Evolutionary conservation across 371 early-diverging fungal genomes (phyloP).

Genomic region (Rhizopus stolonifer): DNA sequence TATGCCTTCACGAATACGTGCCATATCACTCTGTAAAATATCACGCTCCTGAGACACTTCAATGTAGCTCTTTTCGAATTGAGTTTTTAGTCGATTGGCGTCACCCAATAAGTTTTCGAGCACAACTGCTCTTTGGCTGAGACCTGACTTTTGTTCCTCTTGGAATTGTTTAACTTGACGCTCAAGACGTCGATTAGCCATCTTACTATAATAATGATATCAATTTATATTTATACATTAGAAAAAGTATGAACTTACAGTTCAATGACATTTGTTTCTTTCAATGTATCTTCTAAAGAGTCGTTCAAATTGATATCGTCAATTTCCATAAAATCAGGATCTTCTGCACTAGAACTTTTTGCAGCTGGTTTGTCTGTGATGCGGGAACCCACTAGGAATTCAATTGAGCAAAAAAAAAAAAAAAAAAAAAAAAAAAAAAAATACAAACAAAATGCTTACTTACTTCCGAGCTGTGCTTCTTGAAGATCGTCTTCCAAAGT

Average conservation of each 20-base stretch:
- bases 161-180: slow-evolving; percentile 66
- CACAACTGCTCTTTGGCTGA: slow-evolving; percentile 52
- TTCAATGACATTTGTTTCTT: slow-evolving; percentile 54
- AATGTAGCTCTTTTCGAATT: slow-evolving; percentile 75
- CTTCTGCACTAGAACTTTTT: not conserved
- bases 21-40: slow-evolving; percentile 72
- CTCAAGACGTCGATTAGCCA: slow-evolving; percentile 75
- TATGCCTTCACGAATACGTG: slow-evolving; percentile 57
- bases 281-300: slow-evolving; percentile 48
- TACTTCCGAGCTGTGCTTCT: slow-evolving; percentile 78
- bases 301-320: slow-evolving; percentile 39
- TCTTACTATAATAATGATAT: slow-evolving; percentile 29
- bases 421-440: not conserved
- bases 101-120: slow-evolving; percentile 75
- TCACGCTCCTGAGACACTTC: slow-evolving; percentile 69
- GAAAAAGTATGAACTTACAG: slow-evolving; percentile 27
- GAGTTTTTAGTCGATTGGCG: slow-evolving; percentile 64
- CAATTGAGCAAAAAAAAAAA: not conserved
- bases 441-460: not conserved
- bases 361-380: slow-evolving; percentile 9
- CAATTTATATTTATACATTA: not conserved
- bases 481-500: slow-evolving; percentile 77
- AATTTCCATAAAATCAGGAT: slow-evolving; percentile 38
- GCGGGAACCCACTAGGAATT: slow-evolving; percentile 10
- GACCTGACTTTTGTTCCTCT: slow-evolving; percentile 55